A percentile compares a stretch with the other conserved stretches of the same genome.
phyloP scores from a whole-genome alignment of 345 rosid species.

The Eutrema japonicum region DNA sequence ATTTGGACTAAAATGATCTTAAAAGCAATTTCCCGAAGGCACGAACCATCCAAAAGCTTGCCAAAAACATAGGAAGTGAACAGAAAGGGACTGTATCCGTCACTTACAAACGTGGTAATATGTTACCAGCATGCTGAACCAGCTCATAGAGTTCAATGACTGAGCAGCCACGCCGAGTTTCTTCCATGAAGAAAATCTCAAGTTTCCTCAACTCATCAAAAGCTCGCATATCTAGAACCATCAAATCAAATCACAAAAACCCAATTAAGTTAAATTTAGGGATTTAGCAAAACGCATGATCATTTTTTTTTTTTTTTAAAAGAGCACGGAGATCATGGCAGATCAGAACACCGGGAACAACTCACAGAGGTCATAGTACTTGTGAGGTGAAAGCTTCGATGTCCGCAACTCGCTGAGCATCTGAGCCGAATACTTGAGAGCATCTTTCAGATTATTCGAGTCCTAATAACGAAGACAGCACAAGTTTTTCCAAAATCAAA shows the following conservation, averaged over 20 bases:
- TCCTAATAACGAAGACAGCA: constrained; percentile 54
- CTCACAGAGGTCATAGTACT: constrained; percentile 94
- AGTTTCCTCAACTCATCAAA: constrained; percentile 97
- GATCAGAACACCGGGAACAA: constrained; percentile 36
- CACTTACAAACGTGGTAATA: constrained; percentile 92
- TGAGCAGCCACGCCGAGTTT: constrained; percentile 90
- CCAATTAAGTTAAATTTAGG: background rate
- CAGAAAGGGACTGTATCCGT: constrained; percentile 11
- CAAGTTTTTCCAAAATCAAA: constrained; percentile 14
- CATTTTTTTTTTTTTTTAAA: background rate
- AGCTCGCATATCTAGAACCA: constrained; percentile 81
- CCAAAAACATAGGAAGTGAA: background rate
- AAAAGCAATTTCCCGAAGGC: background rate
- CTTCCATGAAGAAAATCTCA: constrained; percentile 94
- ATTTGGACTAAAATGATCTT: background rate
- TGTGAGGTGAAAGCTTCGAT: constrained; percentile 95
- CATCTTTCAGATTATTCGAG: constrained; percentile 93
- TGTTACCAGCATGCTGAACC: constrained; percentile 98
- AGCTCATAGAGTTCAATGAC: constrained; percentile 94
- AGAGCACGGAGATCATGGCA: constrained; percentile 7
- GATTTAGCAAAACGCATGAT: constrained; percentile 17
- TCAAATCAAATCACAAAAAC: constrained; percentile 27
- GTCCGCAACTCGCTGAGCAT: constrained; percentile 98
- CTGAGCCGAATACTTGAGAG: constrained; percentile 97
- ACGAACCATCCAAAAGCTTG: background rate